A percentile compares a stretch with the other conserved stretches of the same genome.
phyloP scores from a whole-genome alignment of 108 stramenopile genomes.

The Skeletonema costatum region DNA sequence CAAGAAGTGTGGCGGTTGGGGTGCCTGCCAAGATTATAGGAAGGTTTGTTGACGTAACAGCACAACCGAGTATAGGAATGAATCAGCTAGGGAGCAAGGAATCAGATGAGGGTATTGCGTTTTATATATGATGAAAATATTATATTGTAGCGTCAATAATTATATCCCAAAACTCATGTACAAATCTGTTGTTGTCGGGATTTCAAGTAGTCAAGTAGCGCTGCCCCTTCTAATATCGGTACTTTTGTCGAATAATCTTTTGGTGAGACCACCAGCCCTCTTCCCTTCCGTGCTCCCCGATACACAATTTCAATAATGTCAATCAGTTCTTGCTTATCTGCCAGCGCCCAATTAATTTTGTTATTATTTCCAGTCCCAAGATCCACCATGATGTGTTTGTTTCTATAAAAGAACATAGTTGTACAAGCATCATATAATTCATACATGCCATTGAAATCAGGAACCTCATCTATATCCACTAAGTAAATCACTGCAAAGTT shows the following conservation, averaged over 20 bases:
- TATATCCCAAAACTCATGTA: neutral
- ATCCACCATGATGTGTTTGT: slow-evolving; percentile 98
- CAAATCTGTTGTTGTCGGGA: no score
- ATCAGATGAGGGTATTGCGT: slow-evolving; percentile 33
- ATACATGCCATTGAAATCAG: slow-evolving; percentile 97
- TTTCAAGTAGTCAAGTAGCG: no score
- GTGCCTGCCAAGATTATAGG: slow-evolving; percentile 77
- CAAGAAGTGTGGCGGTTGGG: slow-evolving; percentile 49
- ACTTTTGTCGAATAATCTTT: slow-evolving; percentile 99
- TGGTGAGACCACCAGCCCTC: slow-evolving; percentile 96
- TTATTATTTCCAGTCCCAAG: slow-evolving; percentile 99
- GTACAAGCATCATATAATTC: slow-evolving; percentile 97
- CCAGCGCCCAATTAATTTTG: slow-evolving; percentile 98
- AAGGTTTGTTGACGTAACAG: slow-evolving; percentile 66
- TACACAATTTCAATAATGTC: slow-evolving; percentile 99
- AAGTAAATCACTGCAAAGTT: slow-evolving; percentile 98
- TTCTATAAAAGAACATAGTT: slow-evolving; percentile 99
- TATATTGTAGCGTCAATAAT: neutral
- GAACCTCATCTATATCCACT: slow-evolving; percentile 98
- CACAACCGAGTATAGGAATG: slow-evolving; percentile 69
- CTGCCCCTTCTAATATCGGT: slow-evolving; percentile 71
- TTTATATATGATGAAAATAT: neutral
- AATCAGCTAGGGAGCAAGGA: slow-evolving; percentile 65
- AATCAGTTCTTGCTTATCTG: slow-evolving; percentile 97
- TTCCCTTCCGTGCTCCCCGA: slow-evolving; percentile 94